Evolutionary conservation across 2,329 filamentous ascomycete genomes (phyloP), one percentile per base, ranked within the genome.

Genomic region (Sporothrix sp.): DNA sequence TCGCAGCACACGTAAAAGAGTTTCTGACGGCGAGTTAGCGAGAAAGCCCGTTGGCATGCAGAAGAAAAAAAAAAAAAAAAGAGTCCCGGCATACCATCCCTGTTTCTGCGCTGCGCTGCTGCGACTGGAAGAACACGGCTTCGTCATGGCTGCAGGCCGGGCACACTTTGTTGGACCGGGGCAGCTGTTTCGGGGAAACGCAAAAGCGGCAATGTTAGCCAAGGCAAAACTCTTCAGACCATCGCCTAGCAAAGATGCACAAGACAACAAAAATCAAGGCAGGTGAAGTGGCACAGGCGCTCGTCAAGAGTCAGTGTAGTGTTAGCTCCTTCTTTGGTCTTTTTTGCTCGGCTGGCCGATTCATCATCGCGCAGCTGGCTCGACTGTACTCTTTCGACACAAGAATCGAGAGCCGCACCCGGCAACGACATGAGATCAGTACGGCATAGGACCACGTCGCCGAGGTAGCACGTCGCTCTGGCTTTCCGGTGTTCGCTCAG

Each of bases 101-200:
- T 39, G 93, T 98, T 68, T 97, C 90, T 44, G 88, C 87, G 59
- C 85, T 95, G 69, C 93, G 85, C 73, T 97, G 90, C 66, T 98
- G 93, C 55, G 90, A 96, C 72, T 98, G 93, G 74, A 98, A 98
- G 72, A 95, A 98, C 54, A 98, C 94, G 40, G 90, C 89, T 70
- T 97, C 90, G 60, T 82, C 81, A 67, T 93, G 85, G 58, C 79
- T 77, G 74, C 94, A 98, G 59, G 75, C 78, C 48, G 89, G 88
- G 71, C 93, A 98, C 54, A 78, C 77, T 70, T 86, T 88, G 66
- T 88, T 87, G 61, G 88, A 84, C 62, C 90, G 84, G 57, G 93
- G 93, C 67, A 97, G 86, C 90, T 96, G 79, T 30, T 14, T 10
- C 35, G 32, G 21, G 32, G 14, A 47, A n/a, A 35, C 27, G 14